Percentiles rank a stretch among this genome's conserved stretches.
phyloP scores from a whole-genome alignment of 345 rosid genomes.

The Geranium brycei region DNA sequence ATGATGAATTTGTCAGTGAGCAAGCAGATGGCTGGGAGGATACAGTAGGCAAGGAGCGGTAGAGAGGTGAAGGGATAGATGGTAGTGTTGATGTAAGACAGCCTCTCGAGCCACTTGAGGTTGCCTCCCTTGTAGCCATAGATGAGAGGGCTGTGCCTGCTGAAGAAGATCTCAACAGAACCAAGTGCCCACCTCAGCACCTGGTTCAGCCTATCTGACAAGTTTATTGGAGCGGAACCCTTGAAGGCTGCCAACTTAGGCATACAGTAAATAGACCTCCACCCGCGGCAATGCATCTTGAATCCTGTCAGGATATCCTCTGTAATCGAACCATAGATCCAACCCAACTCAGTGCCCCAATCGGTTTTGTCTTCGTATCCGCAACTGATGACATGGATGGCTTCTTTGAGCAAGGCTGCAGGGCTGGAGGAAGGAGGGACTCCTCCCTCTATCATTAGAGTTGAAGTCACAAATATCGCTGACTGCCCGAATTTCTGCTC shows the following conservation, averaged over 20 bases:
- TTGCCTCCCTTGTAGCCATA: slow-evolving; percentile 88
- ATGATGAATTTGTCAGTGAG: slow-evolving; percentile 95
- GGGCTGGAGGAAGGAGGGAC: slow-evolving; percentile 98
- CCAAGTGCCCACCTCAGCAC: slow-evolving; percentile 99
- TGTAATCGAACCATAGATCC: slow-evolving; percentile 97
- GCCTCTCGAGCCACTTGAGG: slow-evolving; percentile 87
- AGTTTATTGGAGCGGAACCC: slow-evolving; percentile 95
- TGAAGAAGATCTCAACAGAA: slow-evolving; percentile 95
- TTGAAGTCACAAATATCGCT: slow-evolving; percentile 80
- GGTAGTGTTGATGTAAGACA: slow-evolving; percentile 83
- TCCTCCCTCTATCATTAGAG: slow-evolving; percentile 88
- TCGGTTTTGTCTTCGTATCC: slow-evolving; percentile 98
- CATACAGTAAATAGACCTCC: slow-evolving; percentile 98
- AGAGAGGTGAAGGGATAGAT: slow-evolving; percentile 89
- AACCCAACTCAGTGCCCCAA: slow-evolving; percentile 95
- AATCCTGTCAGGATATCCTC: slow-evolving; percentile 96
- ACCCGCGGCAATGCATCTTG: slow-evolving; percentile 98
- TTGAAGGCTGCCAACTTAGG: slow-evolving; percentile 80
- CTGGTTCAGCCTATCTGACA: slow-evolving; percentile 92
- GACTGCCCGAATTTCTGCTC: slow-evolving; percentile 91
- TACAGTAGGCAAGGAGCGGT: slow-evolving; percentile 84
- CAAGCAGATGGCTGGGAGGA: slow-evolving; percentile 84
- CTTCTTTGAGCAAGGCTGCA: slow-evolving; percentile 87
- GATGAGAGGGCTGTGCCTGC: slow-evolving; percentile 81
- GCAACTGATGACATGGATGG: slow-evolving; percentile 94